Percentiles rank a stretch among this genome's conserved stretches.
Conservation (phyloP, 2,329 filamentous ascomycete genomes). For the Escovopsis sp. region DNA sequence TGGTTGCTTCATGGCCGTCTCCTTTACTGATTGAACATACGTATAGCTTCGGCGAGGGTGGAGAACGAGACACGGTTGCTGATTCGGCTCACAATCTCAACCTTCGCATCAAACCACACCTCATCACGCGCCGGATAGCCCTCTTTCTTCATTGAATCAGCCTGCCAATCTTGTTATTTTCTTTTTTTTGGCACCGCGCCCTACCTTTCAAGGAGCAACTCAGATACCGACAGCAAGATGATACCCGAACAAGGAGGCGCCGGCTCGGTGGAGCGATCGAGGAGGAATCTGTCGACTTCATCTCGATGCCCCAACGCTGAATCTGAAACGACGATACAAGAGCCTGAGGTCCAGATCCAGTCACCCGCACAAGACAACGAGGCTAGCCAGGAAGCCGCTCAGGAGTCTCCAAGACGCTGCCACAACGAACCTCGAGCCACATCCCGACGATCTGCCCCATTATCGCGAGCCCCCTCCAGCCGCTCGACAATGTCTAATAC, state of each 20-base stretch:
- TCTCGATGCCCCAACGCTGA: constrained; percentile 29
- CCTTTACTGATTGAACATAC: neutral
- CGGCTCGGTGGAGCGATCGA: constrained; percentile 22
- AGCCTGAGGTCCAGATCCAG: constrained; percentile 25
- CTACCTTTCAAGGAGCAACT: neutral
- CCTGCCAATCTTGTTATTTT: too few species aligned
- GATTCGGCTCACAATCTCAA: too few species aligned
- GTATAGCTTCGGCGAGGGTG: neutral
- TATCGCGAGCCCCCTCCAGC: constrained; percentile 22
- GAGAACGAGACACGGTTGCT: neutral
- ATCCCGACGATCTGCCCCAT: constrained; percentile 13
- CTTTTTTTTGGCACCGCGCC: constrained; percentile 1
- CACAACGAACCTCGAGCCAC: constrained; percentile 17
- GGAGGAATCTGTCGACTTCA: constrained; percentile 22
- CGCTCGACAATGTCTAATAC: constrained; percentile 20
- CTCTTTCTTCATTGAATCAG: constrained; percentile 5
- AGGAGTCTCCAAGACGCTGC: constrained; percentile 24
- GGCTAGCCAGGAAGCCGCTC: constrained; percentile 16
- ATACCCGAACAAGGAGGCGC: constrained; percentile 34
- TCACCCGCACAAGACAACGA: constrained; percentile 20
- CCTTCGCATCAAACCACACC: too few species aligned
- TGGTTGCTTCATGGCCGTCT: constrained; percentile 3
- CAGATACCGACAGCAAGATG: constrained; percentile 13
- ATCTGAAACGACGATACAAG: constrained; percentile 26
- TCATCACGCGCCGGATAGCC: too few species aligned